Evolutionary conservation across 306 rosid species (phyloP).

Genomic region (Ormosia emarginata): DNA sequence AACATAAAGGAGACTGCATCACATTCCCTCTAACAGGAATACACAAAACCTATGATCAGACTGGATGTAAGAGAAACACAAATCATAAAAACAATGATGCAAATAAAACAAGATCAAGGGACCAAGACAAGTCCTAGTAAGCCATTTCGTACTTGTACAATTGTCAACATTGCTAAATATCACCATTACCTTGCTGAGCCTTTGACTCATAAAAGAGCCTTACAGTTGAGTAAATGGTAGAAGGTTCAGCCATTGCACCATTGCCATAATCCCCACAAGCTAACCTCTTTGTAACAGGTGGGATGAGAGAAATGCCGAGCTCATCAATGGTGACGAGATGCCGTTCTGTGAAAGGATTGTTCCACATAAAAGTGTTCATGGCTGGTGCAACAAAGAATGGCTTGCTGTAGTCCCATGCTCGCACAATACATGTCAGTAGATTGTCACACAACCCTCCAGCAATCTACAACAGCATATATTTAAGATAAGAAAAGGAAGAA

Average conservation of each 20-base stretch:
- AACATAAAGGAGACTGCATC: background rate
- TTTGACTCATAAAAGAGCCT: slow-evolving; percentile 68
- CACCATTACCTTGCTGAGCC: slow-evolving; percentile 46
- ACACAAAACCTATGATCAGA: background rate
- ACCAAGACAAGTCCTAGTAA: slow-evolving; percentile 11
- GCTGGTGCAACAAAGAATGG: slow-evolving; percentile 95
- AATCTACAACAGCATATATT: slow-evolving; percentile 50
- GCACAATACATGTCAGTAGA: slow-evolving; percentile 76
- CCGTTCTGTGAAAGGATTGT: slow-evolving; percentile 87
- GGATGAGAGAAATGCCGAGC: slow-evolving; percentile 87
- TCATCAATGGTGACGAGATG: slow-evolving; percentile 82
- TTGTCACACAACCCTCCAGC: slow-evolving; percentile 96
- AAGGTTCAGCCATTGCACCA: slow-evolving; percentile 98
- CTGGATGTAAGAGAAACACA: background rate
- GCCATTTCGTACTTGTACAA: slow-evolving; percentile 9
- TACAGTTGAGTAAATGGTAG: slow-evolving; percentile 77
- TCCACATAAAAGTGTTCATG: slow-evolving; percentile 97
- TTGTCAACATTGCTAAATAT: slow-evolving; percentile 24
- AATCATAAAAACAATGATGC: background rate
- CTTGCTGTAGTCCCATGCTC: slow-evolving; percentile 96
- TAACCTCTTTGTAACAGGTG: slow-evolving; percentile 71
- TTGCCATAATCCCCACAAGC: slow-evolving; percentile 89
- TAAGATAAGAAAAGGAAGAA: background rate
- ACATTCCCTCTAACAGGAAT: background rate
- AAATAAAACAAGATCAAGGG: slow-evolving; percentile 3